Conservation (phyloP, 2,329 filamentous ascomycete genomes). For the Pestalotiopsis sp. region DNA sequence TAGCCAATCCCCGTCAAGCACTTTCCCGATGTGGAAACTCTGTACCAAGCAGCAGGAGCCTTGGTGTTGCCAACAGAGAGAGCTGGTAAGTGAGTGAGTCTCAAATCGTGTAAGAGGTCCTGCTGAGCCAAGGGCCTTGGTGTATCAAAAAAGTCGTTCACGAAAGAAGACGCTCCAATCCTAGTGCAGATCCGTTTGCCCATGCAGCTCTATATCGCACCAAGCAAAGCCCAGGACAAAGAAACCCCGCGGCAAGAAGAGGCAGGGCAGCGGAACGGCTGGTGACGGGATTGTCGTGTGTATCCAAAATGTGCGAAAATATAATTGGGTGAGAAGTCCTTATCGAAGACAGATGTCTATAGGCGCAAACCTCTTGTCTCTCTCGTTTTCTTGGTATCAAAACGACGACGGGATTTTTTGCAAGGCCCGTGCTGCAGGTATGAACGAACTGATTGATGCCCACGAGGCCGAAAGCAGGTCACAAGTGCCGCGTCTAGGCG, state of each 20-base stretch:
- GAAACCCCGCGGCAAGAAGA: not conserved
- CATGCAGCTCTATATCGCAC: not conserved
- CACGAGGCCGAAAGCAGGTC: not conserved
- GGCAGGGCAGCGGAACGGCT: not conserved
- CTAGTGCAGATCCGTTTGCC: not conserved
- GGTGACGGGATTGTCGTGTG: not conserved
- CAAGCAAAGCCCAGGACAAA: not conserved
- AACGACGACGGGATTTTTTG: not conserved
- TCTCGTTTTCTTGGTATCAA: not conserved
- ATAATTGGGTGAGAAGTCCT: not conserved
- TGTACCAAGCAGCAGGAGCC: not conserved
- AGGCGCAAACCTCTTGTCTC: not conserved
- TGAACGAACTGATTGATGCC: not conserved
- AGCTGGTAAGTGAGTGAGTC: not conserved
- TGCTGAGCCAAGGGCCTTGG: not conserved
- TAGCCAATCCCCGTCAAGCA: constrained; percentile 4
- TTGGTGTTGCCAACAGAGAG: not conserved
- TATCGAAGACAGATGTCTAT: not conserved
- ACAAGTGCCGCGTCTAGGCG: not conserved
- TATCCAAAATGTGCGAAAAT: not conserved
- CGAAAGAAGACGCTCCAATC: not conserved
- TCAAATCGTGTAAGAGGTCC: not conserved
- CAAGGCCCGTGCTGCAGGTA: not conserved
- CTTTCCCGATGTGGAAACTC: constrained; percentile 8
- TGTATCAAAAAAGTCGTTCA: not conserved